Evolutionary conservation across 169 alveolate genomes (phyloP).

Genomic region (Theileria annulata): DNA sequence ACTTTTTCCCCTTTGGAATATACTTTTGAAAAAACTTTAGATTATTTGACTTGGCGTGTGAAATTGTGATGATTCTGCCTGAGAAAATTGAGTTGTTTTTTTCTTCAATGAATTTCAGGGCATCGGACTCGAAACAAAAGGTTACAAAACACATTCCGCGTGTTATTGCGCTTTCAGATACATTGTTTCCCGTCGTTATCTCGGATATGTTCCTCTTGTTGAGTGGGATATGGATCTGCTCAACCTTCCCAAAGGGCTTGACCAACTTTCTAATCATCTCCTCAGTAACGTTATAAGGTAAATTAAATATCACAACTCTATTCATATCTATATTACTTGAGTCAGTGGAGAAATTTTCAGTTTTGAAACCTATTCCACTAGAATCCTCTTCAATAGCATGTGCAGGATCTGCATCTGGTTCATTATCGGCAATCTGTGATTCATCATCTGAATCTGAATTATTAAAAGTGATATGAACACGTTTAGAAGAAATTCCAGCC

Average conservation of each 20-base stretch:
- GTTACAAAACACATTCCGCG: constrained; percentile 62
- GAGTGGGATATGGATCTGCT: constrained; percentile 60
- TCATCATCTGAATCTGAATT: constrained; percentile 17
- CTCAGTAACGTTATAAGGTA: constrained; percentile 87
- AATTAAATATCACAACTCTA: constrained; percentile 83
- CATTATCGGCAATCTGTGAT: constrained; percentile 8
- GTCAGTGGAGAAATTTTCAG: constrained; percentile 14
- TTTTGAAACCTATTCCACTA: background rate
- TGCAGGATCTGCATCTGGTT: constrained; percentile 12
- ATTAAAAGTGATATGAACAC: constrained; percentile 39
- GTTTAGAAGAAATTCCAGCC: constrained; percentile 61
- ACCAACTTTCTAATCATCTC: constrained; percentile 79
- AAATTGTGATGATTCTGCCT: constrained; percentile 70
- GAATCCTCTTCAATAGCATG: background rate
- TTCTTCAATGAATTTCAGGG: constrained; percentile 47
- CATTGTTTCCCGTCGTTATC: background rate
- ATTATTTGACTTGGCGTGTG: constrained; percentile 51
- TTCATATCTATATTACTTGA: constrained; percentile 40
- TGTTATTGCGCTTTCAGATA: constrained; percentile 12
- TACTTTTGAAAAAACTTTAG: constrained; percentile 1
- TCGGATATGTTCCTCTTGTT: constrained; percentile 4
- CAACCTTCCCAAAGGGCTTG: constrained; percentile 57
- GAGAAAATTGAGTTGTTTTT: constrained; percentile 65
- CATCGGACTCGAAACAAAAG: constrained; percentile 60
- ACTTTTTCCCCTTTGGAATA: background rate